Conservation (phyloP, 2,329 filamentous ascomycete genomes). For the Phaeosphaeriaceae sp. region DNA sequence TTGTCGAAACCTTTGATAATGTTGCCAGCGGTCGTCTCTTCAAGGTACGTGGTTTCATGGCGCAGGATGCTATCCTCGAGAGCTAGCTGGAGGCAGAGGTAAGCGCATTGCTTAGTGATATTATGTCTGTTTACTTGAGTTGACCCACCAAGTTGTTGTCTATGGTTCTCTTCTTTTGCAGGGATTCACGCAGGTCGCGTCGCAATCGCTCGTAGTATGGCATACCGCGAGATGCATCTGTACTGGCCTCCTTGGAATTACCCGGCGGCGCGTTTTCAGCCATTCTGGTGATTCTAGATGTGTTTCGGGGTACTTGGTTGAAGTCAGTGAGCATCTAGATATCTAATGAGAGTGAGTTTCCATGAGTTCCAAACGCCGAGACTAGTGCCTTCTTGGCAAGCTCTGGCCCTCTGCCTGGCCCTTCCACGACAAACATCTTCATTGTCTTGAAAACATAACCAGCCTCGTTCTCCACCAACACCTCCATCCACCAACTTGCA, state of each 20-base stretch:
- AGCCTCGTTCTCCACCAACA: constrained; percentile 3
- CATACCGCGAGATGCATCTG: constrained; percentile 57
- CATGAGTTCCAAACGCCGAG: constrained; percentile 16
- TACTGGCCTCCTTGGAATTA: constrained; percentile 41
- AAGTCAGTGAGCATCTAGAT: background rate
- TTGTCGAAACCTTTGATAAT: constrained; percentile 98
- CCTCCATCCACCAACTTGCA: constrained; percentile 3
- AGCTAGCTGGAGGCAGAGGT: constrained; percentile 52
- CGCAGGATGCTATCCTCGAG: constrained; percentile 83
- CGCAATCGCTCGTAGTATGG: constrained; percentile 78
- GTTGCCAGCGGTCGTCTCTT: constrained; percentile 83
- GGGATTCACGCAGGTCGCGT: constrained; percentile 68
- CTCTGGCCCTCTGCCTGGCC: constrained; percentile 19
- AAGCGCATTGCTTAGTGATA: constrained; percentile 15
- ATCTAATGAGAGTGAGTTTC: background rate
- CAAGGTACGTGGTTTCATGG: constrained; percentile 86
- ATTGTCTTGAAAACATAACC: constrained; percentile 8
- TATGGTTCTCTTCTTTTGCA: constrained; percentile 69
- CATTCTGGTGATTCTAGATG: constrained; percentile 44
- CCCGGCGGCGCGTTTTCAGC: constrained; percentile 55
- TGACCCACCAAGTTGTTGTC: constrained; percentile 64
- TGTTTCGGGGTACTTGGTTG: background rate
- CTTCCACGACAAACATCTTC: constrained; percentile 25
- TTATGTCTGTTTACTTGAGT: background rate
- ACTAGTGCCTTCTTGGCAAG: constrained; percentile 21